phyloP scores from a whole-genome alignment of 2,329 filamentous ascomycete species.

The Decorospora gaudefroyi region DNA sequence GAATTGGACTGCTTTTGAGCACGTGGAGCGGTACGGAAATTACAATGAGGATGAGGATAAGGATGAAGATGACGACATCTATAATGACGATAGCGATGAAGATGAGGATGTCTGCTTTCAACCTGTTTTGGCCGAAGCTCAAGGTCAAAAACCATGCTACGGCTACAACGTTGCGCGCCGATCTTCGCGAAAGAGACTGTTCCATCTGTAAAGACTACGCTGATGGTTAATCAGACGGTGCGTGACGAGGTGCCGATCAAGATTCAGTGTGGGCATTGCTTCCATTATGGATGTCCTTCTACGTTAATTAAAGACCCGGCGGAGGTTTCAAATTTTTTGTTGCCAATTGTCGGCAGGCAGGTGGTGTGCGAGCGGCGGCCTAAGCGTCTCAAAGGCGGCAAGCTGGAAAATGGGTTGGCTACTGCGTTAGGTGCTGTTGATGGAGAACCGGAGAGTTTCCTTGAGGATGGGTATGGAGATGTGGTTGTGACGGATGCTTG shows the following conservation, averaged over 20 bases:
- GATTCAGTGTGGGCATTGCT: not conserved
- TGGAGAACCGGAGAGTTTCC: not conserved
- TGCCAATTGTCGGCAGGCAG: not conserved
- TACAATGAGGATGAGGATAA: not conserved
- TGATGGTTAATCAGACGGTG: not conserved
- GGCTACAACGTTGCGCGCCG: not conserved
- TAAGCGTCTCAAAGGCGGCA: not conserved
- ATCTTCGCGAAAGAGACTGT: not conserved
- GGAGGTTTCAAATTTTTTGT: not conserved
- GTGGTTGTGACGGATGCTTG: not conserved
- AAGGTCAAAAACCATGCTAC: not conserved
- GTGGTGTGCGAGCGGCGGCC: not conserved
- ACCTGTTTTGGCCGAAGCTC: not conserved
- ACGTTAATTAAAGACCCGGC: not conserved
- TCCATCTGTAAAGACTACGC: not conserved
- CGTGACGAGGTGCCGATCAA: not conserved
- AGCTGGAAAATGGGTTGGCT: no score
- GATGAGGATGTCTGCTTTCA: not conserved
- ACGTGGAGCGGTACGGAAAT: no score
- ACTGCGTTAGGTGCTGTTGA: no score
- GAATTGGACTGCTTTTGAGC: not conserved
- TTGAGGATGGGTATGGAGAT: not conserved
- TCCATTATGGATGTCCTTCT: not conserved
- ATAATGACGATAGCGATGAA: not conserved
- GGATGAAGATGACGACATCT: not conserved